Evolutionary conservation across 106 monocot genomes (phyloP).

Genomic region (Dioscorea alata): DNA sequence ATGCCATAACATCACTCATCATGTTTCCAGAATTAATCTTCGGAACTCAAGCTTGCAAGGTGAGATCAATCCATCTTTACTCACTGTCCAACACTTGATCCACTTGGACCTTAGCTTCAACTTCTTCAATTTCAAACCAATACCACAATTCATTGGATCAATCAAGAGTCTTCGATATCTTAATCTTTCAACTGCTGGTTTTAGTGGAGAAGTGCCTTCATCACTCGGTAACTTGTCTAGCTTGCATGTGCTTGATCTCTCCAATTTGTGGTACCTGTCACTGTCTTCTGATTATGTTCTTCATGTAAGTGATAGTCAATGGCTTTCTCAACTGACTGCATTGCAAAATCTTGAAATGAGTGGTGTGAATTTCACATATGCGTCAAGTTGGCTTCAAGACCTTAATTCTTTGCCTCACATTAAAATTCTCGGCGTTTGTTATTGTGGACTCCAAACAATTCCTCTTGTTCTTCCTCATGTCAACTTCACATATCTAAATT

Average conservation of each 20-base stretch:
- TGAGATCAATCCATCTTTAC: conserved; percentile 29
- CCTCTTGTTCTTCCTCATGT: too few species aligned
- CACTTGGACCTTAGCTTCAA: conserved; percentile 40
- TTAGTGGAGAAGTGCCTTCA: conserved; percentile 5
- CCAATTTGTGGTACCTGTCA: too few species aligned
- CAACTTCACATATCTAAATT: too few species aligned
- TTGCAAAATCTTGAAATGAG: too few species aligned
- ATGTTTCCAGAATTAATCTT: conserved; percentile 27
- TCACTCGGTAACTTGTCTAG: conserved; percentile 23
- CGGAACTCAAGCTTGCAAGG: background rate
- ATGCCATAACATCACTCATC: conserved; percentile 23
- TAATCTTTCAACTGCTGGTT: conserved; percentile 6
- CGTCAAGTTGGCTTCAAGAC: background rate
- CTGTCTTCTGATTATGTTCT: too few species aligned
- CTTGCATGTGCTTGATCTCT: background rate
- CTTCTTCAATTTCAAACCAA: conserved; percentile 1
- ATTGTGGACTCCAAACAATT: too few species aligned
- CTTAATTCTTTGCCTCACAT: background rate
- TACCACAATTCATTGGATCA: conserved; percentile 31
- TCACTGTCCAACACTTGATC: conserved; percentile 12
- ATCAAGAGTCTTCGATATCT: conserved; percentile 18
- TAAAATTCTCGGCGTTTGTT: too few species aligned
- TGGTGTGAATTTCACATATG: too few species aligned
- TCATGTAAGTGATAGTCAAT: too few species aligned
- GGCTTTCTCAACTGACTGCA: too few species aligned